Evolutionary conservation across 1,284 basidiomycete species (phyloP), one percentile per base, ranked within the genome.

Genomic region (Ustilago tritici): DNA sequence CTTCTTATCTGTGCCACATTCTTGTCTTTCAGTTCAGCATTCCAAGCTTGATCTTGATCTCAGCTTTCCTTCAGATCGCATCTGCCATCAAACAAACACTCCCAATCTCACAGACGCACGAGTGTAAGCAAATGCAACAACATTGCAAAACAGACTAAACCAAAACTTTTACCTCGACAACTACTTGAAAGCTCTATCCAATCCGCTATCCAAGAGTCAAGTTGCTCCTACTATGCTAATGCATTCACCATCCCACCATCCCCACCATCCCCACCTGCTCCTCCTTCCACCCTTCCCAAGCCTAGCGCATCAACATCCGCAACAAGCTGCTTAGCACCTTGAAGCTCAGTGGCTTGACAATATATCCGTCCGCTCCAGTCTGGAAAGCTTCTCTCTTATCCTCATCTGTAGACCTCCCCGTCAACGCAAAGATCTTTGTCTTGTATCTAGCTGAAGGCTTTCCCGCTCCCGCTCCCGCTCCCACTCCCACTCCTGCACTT

Each of bases 361-460:
- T 95, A 93, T 95, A 98, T 86, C 95, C 95, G 82, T 98, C 94
- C 53, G 97, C 95, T 3, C 95, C 95, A 60, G 93, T 93, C 61
- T 93, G 92, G 79, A 97, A 96, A 1, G 95, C 95, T 79, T 91
- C 89, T 28, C 93, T 90, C 87, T 96, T 95, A 86, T 98, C 95
- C 84, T 97, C 95, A 4, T 93, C 87, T 11, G 94, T 93, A 9
- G 95, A 95, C 89, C 95, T 92, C 11, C 95, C 95, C 0, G 95
- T 98, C 65, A 98, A 87, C 6, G 95, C 95, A 65, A 98, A 89
- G 63, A 98, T 95, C 76, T 93, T 91, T 41, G 83, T 71, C n/a
- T 78, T 79, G 15, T 73, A 32, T 15, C 64, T 40, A 11, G 65
- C 31, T 1, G 70, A 56, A 17, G 59, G 56, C 36, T 77, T 73